phyloP scores from a whole-genome alignment of 176 grass and related monocot species.

The Phyllostachys edulis region DNA sequence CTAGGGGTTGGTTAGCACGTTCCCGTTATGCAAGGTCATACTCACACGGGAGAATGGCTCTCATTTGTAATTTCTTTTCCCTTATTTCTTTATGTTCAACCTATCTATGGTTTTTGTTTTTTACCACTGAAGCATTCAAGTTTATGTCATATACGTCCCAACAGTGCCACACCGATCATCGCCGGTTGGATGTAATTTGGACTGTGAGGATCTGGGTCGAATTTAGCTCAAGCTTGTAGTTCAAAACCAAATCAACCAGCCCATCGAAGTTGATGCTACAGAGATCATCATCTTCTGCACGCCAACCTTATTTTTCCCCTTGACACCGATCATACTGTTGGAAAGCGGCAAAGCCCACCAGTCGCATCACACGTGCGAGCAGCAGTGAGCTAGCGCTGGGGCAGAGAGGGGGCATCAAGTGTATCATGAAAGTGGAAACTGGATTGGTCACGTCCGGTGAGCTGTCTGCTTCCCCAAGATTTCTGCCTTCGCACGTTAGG shows the following conservation, averaged over 20 bases:
- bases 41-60: too few relatives aligned
- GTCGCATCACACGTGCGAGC: neutral
- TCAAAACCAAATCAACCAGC: too few relatives aligned
- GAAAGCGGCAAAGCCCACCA: neutral
- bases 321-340: neutral
- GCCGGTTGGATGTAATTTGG: too few relatives aligned
- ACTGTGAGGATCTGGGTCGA: too few relatives aligned
- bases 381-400: neutral
- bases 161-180: too few relatives aligned
- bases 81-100: neutral
- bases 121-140: neutral
- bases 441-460: neutral
- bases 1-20: neutral
- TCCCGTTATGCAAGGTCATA: neutral
- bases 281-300: too few relatives aligned
- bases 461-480: slow-evolving; percentile 18
- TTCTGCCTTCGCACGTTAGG: neutral
- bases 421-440: neutral
- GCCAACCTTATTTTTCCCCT: too few relatives aligned
- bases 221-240: too few relatives aligned
- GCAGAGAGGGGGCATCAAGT: neutral
- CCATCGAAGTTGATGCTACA: too few relatives aligned
- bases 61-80: neutral
- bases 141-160: neutral
- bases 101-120: too few relatives aligned